Percentiles rank a stretch among this genome's conserved stretches.
phyloP scores from a whole-genome alignment of 345 rosid species.

The Eucalyptus paniculata region DNA sequence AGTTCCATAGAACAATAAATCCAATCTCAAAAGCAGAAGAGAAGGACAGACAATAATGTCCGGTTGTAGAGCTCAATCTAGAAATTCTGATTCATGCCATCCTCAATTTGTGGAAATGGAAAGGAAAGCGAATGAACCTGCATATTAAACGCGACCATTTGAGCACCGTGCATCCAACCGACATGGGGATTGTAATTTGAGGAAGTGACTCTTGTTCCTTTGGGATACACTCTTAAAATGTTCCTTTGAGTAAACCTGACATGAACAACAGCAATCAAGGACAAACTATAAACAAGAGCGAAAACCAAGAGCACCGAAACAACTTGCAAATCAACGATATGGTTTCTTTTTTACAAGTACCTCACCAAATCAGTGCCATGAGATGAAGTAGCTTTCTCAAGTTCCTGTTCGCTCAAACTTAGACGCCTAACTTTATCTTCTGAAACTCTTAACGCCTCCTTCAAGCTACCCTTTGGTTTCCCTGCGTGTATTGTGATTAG shows the following conservation, averaged over 20 bases:
- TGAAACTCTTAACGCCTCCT: conserved; percentile 17
- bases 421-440: conserved; percentile 53
- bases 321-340: background rate
- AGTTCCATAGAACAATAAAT: background rate
- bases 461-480: conserved; percentile 42
- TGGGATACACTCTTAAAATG: conserved; percentile 77
- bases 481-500: conserved; percentile 71
- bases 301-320: background rate
- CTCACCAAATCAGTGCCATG: conserved; percentile 48
- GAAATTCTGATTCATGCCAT: background rate
- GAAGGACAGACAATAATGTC: background rate
- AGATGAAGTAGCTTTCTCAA: conserved; percentile 42
- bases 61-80: background rate
- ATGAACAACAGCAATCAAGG: background rate
- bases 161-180: conserved; percentile 99
- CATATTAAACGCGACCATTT: conserved; percentile 98
- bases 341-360: conserved; percentile 1
- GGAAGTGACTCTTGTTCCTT: conserved; percentile 77
- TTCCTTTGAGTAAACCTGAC: conserved; percentile 71
- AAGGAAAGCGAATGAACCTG: conserved; percentile 26
- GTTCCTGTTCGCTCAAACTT: conserved; percentile 65
- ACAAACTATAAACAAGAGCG: background rate
- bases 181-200: conserved; percentile 77
- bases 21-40: background rate
- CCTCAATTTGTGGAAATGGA: background rate